These are phyloP conservation scores for Lachancea lanzarotensis DNA, from an alignment of 805 yeast species.

Conservation along the genomic window DNA sequence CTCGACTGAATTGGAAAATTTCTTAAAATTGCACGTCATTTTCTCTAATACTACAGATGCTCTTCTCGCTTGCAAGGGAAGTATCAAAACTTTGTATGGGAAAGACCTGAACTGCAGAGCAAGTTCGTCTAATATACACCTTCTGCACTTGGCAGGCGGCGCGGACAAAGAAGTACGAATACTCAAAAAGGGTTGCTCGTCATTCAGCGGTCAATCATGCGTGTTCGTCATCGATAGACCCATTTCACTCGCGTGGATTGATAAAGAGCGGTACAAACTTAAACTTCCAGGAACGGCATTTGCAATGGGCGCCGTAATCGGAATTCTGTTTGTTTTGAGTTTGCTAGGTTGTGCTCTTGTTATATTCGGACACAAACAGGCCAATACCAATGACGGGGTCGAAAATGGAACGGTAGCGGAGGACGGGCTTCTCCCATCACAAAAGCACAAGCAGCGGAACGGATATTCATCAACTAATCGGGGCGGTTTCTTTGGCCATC, in stretches of 20 bases:
- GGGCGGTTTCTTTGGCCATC: neutral
- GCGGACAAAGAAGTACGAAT: slow-evolving; percentile 52
- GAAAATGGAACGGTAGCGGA: neutral
- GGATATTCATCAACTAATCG: neutral
- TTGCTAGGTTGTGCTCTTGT: slow-evolving; percentile 8
- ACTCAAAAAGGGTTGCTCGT: slow-evolving; percentile 55
- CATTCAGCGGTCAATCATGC: slow-evolving; percentile 38
- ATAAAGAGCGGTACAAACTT: slow-evolving; percentile 44
- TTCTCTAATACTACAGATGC: slow-evolving; percentile 47
- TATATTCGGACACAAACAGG: neutral
- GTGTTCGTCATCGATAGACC: slow-evolving; percentile 64
- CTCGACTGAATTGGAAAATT: slow-evolving; percentile 41
- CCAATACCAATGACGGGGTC: neutral
- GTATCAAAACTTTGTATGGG: slow-evolving; percentile 40
- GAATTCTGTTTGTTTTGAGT: slow-evolving; percentile 36
- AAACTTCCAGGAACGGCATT: slow-evolving; percentile 63
- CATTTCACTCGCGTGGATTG: slow-evolving; percentile 58
- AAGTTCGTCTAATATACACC: slow-evolving; percentile 33
- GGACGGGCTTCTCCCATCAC: neutral
- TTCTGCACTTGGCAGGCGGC: slow-evolving; percentile 42
- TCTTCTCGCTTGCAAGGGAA: slow-evolving; percentile 43
- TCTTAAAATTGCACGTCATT: slow-evolving; percentile 63
- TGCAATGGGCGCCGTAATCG: slow-evolving; percentile 59
- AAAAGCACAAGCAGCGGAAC: neutral
- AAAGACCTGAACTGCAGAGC: slow-evolving; percentile 39